Evolutionary conservation across 805 yeast genomes (phyloP).

Genomic region (baker's yeast (Saccharomyces cerevisiae)): DNA sequence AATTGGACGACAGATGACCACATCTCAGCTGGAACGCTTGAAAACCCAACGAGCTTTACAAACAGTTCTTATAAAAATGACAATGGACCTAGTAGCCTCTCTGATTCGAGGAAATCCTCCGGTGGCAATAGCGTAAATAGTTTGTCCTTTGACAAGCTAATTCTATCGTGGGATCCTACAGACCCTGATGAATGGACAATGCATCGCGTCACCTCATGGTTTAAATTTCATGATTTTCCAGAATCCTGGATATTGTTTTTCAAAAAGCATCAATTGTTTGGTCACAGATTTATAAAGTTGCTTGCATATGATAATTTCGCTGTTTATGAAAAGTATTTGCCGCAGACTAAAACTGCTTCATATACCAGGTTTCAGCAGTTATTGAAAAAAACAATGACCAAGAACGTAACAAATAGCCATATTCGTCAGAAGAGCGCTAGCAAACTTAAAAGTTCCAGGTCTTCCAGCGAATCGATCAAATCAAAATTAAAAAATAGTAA

Average conservation of each 20-base stretch:
- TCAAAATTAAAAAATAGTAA: constrained; percentile 6
- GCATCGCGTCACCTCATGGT: constrained; percentile 61
- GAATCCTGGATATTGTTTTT: constrained; percentile 67
- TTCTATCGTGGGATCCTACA: constrained; percentile 41
- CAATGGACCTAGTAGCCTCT: not conserved
- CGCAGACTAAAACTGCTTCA: constrained; percentile 40
- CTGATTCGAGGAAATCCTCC: constrained; percentile 20
- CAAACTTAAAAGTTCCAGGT: constrained; percentile 16
- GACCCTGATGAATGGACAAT: constrained; percentile 63
- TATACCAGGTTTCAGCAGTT: constrained; percentile 51
- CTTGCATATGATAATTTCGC: constrained; percentile 58
- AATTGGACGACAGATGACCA: not conserved
- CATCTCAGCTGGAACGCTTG: not conserved
- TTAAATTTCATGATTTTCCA: constrained; percentile 59
- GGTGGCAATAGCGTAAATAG: constrained; percentile 19
- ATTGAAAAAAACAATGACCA: constrained; percentile 38
- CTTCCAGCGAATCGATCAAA: constrained; percentile 25
- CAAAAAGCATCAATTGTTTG: constrained; percentile 46
- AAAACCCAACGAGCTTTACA: not conserved
- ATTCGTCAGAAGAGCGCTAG: constrained; percentile 17
- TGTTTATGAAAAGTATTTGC: constrained; percentile 32
- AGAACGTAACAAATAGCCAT: constrained; percentile 24
- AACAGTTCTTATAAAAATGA: not conserved
- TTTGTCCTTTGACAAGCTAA: constrained; percentile 22
- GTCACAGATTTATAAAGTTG: constrained; percentile 56